Conservation (phyloP, 768 basidiomycete genomes). For the Crepidotus variabilis region DNA sequence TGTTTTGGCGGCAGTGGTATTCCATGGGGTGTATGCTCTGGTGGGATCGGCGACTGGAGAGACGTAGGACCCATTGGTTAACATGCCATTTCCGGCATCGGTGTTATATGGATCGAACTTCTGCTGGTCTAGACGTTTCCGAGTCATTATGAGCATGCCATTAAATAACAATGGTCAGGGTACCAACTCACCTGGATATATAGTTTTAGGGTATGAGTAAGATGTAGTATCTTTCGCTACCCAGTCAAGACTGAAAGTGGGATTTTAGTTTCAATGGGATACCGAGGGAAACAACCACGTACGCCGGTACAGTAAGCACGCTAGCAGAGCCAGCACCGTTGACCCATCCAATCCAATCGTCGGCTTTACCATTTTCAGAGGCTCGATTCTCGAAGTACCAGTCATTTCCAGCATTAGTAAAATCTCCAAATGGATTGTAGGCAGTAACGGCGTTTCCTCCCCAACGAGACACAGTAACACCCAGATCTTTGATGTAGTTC, state of each 20-base stretch:
- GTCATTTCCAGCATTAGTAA: constrained; percentile 51
- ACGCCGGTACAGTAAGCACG: constrained; percentile 49
- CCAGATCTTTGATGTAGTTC: constrained; percentile 42
- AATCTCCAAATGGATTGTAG: constrained; percentile 47
- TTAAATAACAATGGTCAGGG: not conserved
- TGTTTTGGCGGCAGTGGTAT: constrained; percentile 34
- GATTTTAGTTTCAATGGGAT: not conserved
- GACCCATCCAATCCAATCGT: constrained; percentile 49
- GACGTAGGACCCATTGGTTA: constrained; percentile 44
- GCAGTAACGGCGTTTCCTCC: constrained; percentile 36
- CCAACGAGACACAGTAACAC: constrained; percentile 14
- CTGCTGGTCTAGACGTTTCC: constrained; percentile 31
- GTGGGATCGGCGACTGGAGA: constrained; percentile 34
- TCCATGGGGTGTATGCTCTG: constrained; percentile 45
- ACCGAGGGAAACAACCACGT: constrained; percentile 13
- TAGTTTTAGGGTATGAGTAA: constrained; percentile 43
- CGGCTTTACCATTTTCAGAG: constrained; percentile 35
- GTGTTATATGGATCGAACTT: constrained; percentile 43
- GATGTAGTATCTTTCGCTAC: constrained; percentile 50
- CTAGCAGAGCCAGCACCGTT: constrained; percentile 37
- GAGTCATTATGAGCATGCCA: too few species aligned
- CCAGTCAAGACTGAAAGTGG: constrained; percentile 45
- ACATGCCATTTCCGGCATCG: constrained; percentile 46
- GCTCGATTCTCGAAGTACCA: constrained; percentile 56
- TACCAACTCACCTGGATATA: constrained; percentile 36